These are phyloP conservation scores for Hamigera avellanea DNA, from an alignment of 495 filamentous ascomycete genomes.

Conservation along the genomic window DNA sequence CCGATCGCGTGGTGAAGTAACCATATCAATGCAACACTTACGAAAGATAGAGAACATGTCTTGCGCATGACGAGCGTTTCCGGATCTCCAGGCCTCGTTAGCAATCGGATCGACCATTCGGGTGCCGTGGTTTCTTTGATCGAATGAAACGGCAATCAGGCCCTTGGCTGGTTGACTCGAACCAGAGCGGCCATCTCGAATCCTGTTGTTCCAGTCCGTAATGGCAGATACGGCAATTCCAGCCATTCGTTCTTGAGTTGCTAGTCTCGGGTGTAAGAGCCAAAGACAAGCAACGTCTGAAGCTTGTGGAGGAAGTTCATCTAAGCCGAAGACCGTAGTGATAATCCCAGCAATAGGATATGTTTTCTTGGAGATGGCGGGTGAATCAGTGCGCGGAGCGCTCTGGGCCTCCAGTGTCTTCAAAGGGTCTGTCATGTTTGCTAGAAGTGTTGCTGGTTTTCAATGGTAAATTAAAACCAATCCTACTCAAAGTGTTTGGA, in stretches of 20 bases:
- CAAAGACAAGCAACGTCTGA: conserved; percentile 60
- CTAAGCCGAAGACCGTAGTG: conserved; percentile 65
- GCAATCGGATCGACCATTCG: conserved; percentile 43
- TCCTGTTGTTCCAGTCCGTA: conserved; percentile 42
- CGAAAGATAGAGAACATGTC: conserved; percentile 70
- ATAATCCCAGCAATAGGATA: conserved; percentile 66
- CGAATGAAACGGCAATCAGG: conserved; percentile 72
- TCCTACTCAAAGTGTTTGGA: too few species aligned
- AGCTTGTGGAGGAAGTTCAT: conserved; percentile 46
- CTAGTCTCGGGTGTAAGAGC: conserved; percentile 72
- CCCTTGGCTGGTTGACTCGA: conserved; percentile 23
- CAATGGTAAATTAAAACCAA: too few species aligned
- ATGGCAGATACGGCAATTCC: conserved; percentile 44
- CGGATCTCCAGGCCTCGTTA: conserved; percentile 68
- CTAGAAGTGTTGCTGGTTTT: background rate
- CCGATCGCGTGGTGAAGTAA: too few species aligned
- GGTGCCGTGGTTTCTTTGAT: conserved; percentile 82
- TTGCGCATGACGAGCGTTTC: conserved; percentile 73
- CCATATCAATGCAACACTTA: conserved; percentile 17
- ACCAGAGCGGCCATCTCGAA: conserved; percentile 13
- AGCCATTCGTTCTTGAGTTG: conserved; percentile 58
- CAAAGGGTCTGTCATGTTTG: conserved; percentile 26
- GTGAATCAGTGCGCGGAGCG: conserved; percentile 9
- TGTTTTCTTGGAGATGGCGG: conserved; percentile 45
- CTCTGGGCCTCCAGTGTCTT: conserved; percentile 14